These are phyloP conservation scores for Beta corolliflora DNA, from an alignment of 179 eudicot genomes.

Conservation along the genomic window DNA sequence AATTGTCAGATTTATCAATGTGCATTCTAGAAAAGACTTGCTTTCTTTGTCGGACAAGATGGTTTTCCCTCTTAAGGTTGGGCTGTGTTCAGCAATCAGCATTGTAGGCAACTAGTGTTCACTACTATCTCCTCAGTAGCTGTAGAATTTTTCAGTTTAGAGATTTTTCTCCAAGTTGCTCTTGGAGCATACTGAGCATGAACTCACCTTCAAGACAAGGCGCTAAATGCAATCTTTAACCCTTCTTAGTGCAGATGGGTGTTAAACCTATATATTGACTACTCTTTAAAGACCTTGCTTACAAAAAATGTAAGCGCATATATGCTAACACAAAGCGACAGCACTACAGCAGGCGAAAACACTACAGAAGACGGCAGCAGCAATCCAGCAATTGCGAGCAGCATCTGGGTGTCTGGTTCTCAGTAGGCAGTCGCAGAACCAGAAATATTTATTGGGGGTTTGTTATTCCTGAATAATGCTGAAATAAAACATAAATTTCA, in stretches of 20 bases:
- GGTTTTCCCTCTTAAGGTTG: neutral
- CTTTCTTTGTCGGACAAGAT: neutral
- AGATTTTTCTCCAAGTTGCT: no score
- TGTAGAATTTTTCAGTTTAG: neutral
- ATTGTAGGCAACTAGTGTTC: neutral
- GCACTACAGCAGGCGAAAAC: no score
- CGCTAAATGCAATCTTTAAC: no score
- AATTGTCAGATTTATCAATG: neutral
- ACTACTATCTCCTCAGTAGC: neutral
- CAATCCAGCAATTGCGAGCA: neutral
- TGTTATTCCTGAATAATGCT: no score
- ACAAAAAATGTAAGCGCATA: no score
- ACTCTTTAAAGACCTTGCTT: no score
- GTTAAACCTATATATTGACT: no score
- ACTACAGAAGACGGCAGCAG: neutral
- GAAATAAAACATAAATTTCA: no score
- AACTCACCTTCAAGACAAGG: neutral
- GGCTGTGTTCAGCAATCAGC: neutral
- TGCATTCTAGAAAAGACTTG: neutral
- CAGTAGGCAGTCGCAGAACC: neutral
- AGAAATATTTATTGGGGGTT: no score
- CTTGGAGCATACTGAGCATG: neutral
- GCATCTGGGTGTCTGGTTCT: neutral
- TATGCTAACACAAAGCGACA: no score
- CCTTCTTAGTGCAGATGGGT: no score